These are phyloP conservation scores for Stenogyne calaminthoides DNA, from an alignment of 305 asterid species.

Conservation along the genomic window DNA sequence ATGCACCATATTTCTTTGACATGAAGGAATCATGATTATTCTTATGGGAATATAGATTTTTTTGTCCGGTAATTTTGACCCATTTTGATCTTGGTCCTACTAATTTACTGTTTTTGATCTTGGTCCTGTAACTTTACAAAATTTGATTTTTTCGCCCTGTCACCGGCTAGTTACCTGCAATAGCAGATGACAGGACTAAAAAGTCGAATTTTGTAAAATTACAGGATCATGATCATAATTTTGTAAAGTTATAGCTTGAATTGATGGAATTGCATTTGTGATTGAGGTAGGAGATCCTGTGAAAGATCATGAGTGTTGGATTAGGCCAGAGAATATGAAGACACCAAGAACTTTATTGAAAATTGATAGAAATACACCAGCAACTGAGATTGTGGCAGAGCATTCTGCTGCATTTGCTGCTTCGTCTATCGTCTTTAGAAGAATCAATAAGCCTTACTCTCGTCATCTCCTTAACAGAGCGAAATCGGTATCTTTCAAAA, in stretches of 20 bases:
- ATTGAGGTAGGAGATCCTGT: constrained; percentile 80
- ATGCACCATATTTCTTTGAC: background rate
- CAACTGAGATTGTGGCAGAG: constrained; percentile 82
- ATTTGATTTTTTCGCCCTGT: too few relatives aligned
- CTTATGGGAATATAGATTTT: too few relatives aligned
- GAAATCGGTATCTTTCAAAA: constrained; percentile 34
- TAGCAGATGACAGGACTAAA: too few relatives aligned
- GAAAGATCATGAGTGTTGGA: constrained; percentile 78
- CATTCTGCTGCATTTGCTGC: constrained; percentile 84
- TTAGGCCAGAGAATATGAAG: constrained; percentile 75
- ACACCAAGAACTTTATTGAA: constrained; percentile 57
- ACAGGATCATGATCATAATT: too few relatives aligned
- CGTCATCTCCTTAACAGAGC: constrained; percentile 47
- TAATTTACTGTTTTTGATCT: too few relatives aligned
- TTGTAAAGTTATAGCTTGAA: too few relatives aligned
- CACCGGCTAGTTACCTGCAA: too few relatives aligned
- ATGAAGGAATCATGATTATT: too few relatives aligned
- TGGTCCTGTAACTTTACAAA: too few relatives aligned
- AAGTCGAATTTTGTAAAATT: too few relatives aligned
- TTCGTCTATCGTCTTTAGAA: constrained; percentile 53
- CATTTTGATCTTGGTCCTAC: too few relatives aligned
- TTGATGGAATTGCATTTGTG: constrained; percentile 24
- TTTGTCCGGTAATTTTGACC: too few relatives aligned
- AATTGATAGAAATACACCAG: constrained; percentile 58
- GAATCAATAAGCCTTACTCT: constrained; percentile 46